A percentile compares a stretch with the other conserved stretches of the same genome.
These are phyloP conservation scores for Salix brachista DNA, from an alignment of 345 rosid genomes.

Conservation along the genomic window DNA sequence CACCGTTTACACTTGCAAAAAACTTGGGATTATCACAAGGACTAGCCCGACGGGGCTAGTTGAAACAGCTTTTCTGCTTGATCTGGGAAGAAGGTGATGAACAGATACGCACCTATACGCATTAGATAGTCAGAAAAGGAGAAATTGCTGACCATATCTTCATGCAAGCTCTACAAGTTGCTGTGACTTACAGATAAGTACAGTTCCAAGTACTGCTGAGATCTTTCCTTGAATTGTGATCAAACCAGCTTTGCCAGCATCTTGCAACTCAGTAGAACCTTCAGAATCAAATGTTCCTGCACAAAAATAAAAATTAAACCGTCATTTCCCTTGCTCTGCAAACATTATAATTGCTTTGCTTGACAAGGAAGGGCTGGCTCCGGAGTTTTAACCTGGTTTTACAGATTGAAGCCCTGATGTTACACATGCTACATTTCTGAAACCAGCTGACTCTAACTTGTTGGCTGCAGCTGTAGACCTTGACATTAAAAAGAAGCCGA, in stretches of 20 bases:
- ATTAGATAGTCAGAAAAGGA: background rate
- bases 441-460: constrained; percentile 73
- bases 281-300: constrained; percentile 76
- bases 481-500: constrained; percentile 20
- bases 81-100: constrained; percentile 80
- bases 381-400: constrained; percentile 57
- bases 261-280: constrained; percentile 62
- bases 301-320: background rate
- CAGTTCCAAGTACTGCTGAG: constrained; percentile 89
- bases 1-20: constrained; percentile 11
- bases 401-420: constrained; percentile 84
- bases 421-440: constrained; percentile 61
- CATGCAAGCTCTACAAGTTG: background rate
- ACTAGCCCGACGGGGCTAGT: constrained; percentile 46
- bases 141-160: background rate
- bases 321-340: background rate
- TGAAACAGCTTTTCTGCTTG: constrained; percentile 75
- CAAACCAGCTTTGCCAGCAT: constrained; percentile 93
- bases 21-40: background rate
- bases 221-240: constrained; percentile 83
- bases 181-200: constrained; percentile 70
- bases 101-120: constrained; percentile 75
- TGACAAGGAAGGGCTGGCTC: background rate
- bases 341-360: background rate
- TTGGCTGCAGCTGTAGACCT: constrained; percentile 89